Conservation (phyloP, 345 rosid genomes). For the Aquilaria yunnanensis region DNA sequence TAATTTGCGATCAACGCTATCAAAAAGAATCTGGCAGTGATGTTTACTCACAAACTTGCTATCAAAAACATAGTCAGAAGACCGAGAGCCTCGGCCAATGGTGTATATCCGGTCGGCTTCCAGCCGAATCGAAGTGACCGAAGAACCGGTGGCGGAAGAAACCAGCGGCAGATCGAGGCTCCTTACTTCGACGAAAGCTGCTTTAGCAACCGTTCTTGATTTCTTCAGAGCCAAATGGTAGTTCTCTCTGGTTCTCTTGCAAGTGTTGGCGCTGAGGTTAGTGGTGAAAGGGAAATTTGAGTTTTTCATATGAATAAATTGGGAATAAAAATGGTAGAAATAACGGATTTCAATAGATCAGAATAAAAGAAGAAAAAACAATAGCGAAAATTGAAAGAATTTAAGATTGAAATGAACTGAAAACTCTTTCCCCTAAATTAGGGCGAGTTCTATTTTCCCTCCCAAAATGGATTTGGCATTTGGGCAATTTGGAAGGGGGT, state of each 20-base stretch:
- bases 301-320: conserved; percentile 15
- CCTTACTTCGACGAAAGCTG: conserved; percentile 39
- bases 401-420: background rate
- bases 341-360: background rate
- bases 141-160: conserved; percentile 36
- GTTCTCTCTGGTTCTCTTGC: conserved; percentile 16
- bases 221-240: conserved; percentile 15
- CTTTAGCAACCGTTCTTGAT: conserved; percentile 24
- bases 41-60: conserved; percentile 52
- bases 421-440: conserved; percentile 5
- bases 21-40: conserved; percentile 71
- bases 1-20: conserved; percentile 37
- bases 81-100: conserved; percentile 41
- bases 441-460: conserved; percentile 26
- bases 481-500: too few species aligned
- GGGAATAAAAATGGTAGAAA: background rate
- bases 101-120: conserved; percentile 49
- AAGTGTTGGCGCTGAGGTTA: conserved; percentile 7
- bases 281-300: conserved; percentile 10
- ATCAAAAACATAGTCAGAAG: conserved; percentile 43
- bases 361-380: background rate
- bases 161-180: conserved; percentile 44
- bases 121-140: conserved; percentile 30
- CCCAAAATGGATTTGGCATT: conserved; percentile 7
- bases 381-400: background rate